phyloP scores from a whole-genome alignment of 306 rosid genomes.

The Herpetospermum pedunculosum region DNA sequence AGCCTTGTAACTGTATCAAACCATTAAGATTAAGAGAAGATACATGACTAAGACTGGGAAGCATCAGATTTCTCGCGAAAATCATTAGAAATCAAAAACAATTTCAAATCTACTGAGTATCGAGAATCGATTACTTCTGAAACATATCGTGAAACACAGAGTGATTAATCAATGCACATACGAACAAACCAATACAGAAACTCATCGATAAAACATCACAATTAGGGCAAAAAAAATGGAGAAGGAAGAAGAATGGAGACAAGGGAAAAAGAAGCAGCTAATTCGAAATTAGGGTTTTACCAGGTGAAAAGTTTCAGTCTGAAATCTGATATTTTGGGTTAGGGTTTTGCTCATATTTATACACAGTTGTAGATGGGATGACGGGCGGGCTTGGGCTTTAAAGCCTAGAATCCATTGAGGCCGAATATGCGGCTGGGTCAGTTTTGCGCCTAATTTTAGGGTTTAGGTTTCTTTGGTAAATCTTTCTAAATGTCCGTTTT shows the following conservation, averaged over 20 bases:
- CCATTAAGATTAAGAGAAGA: conserved; percentile 14
- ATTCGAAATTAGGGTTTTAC: background rate
- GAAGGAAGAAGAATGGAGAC: background rate
- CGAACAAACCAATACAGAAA: no score
- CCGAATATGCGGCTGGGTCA: background rate
- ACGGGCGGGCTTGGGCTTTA: background rate
- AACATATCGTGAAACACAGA: no score
- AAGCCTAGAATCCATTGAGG: background rate
- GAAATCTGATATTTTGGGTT: background rate
- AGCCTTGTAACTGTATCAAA: conserved; percentile 20
- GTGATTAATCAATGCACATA: no score
- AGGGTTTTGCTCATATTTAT: background rate
- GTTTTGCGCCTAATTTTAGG: background rate
- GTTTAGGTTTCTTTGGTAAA: no score
- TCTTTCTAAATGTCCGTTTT: no score
- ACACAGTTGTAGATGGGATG: background rate
- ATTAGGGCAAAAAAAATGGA: background rate
- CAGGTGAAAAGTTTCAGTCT: background rate
- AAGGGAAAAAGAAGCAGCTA: background rate
- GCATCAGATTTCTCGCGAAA: background rate
- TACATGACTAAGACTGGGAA: conserved; percentile 50
- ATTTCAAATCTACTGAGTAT: background rate
- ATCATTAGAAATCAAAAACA: background rate
- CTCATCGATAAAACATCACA: conserved; percentile 23
- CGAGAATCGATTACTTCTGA: background rate